A percentile compares a stretch with the other conserved stretches of the same genome.
Evolutionary conservation across 495 filamentous ascomycete species (phyloP).

Genomic region (Talaromyces liani): DNA sequence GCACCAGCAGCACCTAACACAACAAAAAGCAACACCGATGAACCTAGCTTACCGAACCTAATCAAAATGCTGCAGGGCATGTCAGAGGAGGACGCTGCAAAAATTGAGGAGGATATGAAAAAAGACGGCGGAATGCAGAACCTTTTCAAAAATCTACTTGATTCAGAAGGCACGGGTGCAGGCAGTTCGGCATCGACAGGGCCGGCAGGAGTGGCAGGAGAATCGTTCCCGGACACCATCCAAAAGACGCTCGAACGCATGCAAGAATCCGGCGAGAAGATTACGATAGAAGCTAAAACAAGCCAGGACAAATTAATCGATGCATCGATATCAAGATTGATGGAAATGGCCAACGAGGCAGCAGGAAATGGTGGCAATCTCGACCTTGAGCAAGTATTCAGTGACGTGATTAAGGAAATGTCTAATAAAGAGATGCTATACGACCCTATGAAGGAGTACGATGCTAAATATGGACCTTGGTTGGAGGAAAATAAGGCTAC

Average conservation of each 20-base stretch:
- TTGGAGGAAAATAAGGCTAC: constrained; percentile 66
- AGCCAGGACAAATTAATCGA: constrained; percentile 38
- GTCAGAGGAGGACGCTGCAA: background rate
- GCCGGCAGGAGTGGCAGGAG: constrained; percentile 22
- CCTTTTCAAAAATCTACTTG: constrained; percentile 65
- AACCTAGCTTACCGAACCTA: background rate
- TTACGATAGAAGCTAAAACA: constrained; percentile 42
- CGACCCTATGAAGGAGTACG: constrained; percentile 95
- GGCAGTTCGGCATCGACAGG: constrained; percentile 59
- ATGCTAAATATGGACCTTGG: constrained; percentile 87
- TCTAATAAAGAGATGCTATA: constrained; percentile 98
- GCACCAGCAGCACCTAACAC: constrained; percentile 2
- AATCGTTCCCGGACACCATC: constrained; percentile 85
- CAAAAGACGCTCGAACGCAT: constrained; percentile 88
- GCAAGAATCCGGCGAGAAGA: constrained; percentile 75
- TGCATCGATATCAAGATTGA: constrained; percentile 77
- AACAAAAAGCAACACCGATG: background rate
- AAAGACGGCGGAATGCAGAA: background rate
- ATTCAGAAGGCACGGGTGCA: constrained; percentile 55
- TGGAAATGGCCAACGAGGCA: constrained; percentile 71
- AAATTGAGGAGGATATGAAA: background rate
- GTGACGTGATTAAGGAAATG: constrained; percentile 97
- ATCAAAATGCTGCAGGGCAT: background rate
- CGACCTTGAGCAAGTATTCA: constrained; percentile 84
- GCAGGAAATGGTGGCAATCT: constrained; percentile 65